Conservation (phyloP, 2,329 filamentous ascomycete genomes). For the Aspergillus vadensis region DNA sequence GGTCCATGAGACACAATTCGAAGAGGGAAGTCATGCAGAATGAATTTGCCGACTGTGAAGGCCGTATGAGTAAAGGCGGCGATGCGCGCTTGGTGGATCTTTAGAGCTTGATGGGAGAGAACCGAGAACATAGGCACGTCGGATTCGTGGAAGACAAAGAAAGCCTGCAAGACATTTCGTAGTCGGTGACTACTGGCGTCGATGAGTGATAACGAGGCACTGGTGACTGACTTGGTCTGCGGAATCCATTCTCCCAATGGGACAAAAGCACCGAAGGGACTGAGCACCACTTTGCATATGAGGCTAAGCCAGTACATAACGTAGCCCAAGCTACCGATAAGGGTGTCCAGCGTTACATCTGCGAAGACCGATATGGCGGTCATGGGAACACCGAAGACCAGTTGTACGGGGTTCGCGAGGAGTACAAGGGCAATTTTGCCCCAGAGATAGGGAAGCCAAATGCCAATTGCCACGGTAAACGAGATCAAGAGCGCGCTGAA, state of each 20-base stretch:
- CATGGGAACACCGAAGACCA: conserved; percentile 68
- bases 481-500: conserved; percentile 91
- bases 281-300: conserved; percentile 35
- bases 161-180: conserved; percentile 39
- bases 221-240: conserved; percentile 39
- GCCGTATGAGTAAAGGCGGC: conserved; percentile 44
- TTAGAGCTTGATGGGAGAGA: conserved; percentile 70
- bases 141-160: conserved; percentile 50
- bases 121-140: conserved; percentile 78
- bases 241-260: conserved; percentile 41
- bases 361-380: conserved; percentile 70
- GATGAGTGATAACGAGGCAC: conserved; percentile 45
- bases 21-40: conserved; percentile 43
- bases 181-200: conserved; percentile 45
- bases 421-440: conserved; percentile 82
- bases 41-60: conserved; percentile 45
- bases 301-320: conserved; percentile 44
- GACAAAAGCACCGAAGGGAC: conserved; percentile 38
- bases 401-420: conserved; percentile 73
- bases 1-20: conserved; percentile 33
- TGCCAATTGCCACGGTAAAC: conserved; percentile 78
- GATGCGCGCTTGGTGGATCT: conserved; percentile 60
- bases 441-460: conserved; percentile 90
- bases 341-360: conserved; percentile 77
- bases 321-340: conserved; percentile 65